Percentiles rank a stretch among this genome's conserved stretches.
Conservation (phyloP, 768 basidiomycete genomes). For the Leccinum incarnatum region DNA sequence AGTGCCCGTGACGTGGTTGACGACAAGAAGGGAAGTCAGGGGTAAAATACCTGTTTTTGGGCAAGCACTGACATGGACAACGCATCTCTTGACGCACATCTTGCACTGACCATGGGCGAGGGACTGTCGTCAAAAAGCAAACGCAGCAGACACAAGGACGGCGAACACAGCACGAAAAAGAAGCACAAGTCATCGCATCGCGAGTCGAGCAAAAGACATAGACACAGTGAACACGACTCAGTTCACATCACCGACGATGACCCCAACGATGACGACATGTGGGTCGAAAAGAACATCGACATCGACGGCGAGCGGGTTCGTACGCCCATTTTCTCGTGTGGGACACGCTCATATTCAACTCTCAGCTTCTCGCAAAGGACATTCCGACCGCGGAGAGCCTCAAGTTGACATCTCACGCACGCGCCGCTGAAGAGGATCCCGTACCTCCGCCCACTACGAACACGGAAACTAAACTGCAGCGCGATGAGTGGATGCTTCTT, state of each 20-base stretch:
- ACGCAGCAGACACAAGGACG: slow-evolving; percentile 36
- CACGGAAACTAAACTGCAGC: slow-evolving; percentile 51
- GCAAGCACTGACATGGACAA: background rate
- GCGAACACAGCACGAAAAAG: slow-evolving; percentile 52
- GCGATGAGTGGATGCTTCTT: slow-evolving; percentile 92
- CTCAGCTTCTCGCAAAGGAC: slow-evolving; percentile 61
- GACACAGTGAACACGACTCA: slow-evolving; percentile 35
- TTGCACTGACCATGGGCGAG: slow-evolving; percentile 21
- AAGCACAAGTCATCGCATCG: slow-evolving; percentile 47
- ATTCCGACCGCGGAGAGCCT: slow-evolving; percentile 78
- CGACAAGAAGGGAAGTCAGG: background rate
- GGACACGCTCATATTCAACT: slow-evolving; percentile 6
- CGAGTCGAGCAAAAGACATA: slow-evolving; percentile 36
- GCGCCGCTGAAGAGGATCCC: slow-evolving; percentile 42
- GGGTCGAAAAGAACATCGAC: slow-evolving; percentile 86
- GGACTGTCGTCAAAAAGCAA: slow-evolving; percentile 25
- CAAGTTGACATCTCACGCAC: slow-evolving; percentile 61
- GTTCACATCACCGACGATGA: slow-evolving; percentile 64
- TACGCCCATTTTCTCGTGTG: slow-evolving; percentile 6
- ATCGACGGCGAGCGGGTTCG: slow-evolving; percentile 72
- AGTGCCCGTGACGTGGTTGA: too few relatives aligned
- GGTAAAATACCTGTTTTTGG: slow-evolving; percentile 2
- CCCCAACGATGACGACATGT: slow-evolving; percentile 68
- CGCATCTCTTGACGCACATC: background rate
- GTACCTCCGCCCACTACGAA: slow-evolving; percentile 44